Evolutionary conservation across 306 rosid genomes (phyloP).

Genomic region (Cercis canadensis): DNA sequence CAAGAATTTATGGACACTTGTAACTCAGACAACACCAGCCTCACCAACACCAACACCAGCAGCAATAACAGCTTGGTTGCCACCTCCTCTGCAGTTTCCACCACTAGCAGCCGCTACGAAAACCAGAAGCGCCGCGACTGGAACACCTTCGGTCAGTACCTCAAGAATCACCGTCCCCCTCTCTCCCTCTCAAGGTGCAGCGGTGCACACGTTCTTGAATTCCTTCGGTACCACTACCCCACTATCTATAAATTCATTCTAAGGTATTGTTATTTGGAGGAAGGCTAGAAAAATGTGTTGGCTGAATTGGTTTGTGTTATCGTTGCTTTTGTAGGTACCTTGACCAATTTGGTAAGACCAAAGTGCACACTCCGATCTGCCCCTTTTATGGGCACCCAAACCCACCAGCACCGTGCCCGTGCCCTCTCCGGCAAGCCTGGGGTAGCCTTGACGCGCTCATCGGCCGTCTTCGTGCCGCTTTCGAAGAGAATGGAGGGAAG

Average conservation of each 20-base stretch:
- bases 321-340: constrained; percentile 56
- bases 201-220: constrained; percentile 97
- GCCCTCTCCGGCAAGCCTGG: constrained; percentile 97
- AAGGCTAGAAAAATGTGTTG: not conserved
- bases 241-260: too few species aligned
- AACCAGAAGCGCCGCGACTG: constrained; percentile 98
- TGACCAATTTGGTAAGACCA: constrained; percentile 96
- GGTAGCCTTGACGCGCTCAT: constrained; percentile 97
- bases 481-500: constrained; percentile 96
- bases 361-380: constrained; percentile 91
- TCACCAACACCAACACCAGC: constrained; percentile 17
- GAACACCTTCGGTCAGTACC: constrained; percentile 97
- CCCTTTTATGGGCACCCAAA: constrained; percentile 94
- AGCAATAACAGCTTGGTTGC: constrained; percentile 30
- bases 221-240: constrained; percentile 54
- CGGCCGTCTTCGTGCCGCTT: constrained; percentile 95
- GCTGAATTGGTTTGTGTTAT: not conserved
- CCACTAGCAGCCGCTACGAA: constrained; percentile 83
- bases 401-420: constrained; percentile 98
- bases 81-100: constrained; percentile 52
- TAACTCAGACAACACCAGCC: constrained; percentile 47
- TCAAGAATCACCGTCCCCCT: constrained; percentile 94
- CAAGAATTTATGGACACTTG: constrained; percentile 66
- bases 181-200: constrained; percentile 93
- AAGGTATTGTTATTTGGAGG: too few species aligned